A percentile compares a stretch with the other conserved stretches of the same genome.
These are phyloP conservation scores for Ceratocystis cubensis DNA, from an alignment of 2,329 filamentous ascomycete genomes.

Conservation along the genomic window DNA sequence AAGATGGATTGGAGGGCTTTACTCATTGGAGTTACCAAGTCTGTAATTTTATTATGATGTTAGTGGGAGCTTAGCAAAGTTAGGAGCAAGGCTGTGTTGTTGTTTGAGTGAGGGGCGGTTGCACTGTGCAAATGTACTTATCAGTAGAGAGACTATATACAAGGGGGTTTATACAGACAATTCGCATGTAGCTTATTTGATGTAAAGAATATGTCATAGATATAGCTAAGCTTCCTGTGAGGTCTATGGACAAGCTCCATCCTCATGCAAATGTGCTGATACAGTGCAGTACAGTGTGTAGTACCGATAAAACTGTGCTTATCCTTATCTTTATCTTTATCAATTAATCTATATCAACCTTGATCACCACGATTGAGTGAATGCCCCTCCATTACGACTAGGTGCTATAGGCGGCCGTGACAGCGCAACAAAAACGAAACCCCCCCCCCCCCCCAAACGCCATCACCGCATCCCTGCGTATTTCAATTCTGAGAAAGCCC, in stretches of 20 bases:
- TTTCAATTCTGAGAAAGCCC: not conserved
- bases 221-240: too few species aligned
- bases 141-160: not conserved
- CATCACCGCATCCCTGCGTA: slow-evolving; percentile 9
- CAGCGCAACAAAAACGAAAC: not conserved
- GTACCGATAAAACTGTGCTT: slow-evolving; percentile 7
- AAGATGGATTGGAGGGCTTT: not conserved
- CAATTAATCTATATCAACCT: slow-evolving; percentile 20
- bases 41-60: not conserved
- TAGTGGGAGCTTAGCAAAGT: slow-evolving; percentile 1
- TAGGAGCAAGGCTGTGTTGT: not conserved
- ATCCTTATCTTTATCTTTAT: slow-evolving; percentile 16
- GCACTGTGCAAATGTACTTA: not conserved
- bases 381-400: slow-evolving; percentile 2
- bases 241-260: not conserved
- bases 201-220: too few species aligned
- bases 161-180: not conserved
- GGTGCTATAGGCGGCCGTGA: not conserved
- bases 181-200: too few species aligned
- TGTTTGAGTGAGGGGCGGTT: not conserved
- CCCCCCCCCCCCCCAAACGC: not conserved
- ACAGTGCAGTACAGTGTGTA: not conserved
- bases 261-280: not conserved
- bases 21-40: not conserved
- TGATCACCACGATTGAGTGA: not conserved